These are phyloP conservation scores for Chaetoceros muelleri DNA, from an alignment of 108 stramenopile species.

Conservation along the genomic window DNA sequence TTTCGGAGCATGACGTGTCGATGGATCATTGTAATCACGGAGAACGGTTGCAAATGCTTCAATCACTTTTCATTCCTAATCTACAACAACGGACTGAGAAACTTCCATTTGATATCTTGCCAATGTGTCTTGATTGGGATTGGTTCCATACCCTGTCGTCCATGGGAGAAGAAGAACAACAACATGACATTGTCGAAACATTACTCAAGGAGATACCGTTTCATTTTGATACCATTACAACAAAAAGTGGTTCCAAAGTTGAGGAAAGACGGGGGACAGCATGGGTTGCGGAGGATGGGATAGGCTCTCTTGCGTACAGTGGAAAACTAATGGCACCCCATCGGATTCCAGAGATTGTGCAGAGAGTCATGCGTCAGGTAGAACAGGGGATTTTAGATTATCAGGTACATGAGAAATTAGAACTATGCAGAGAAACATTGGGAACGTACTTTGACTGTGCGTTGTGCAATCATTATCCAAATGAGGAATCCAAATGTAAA, in stretches of 20 bases:
- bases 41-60: too few species aligned
- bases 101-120: slow-evolving; percentile 59
- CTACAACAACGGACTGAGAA: slow-evolving; percentile 26
- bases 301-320: slow-evolving; percentile 61
- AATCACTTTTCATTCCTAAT: slow-evolving; percentile 23
- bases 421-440: slow-evolving; percentile 3
- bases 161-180: slow-evolving; percentile 10
- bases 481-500: slow-evolving; percentile 52
- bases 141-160: slow-evolving; percentile 12
- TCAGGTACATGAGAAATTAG: slow-evolving; percentile 10
- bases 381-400: slow-evolving; percentile 30
- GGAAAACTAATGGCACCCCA: slow-evolving; percentile 59
- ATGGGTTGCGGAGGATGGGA: slow-evolving; percentile 53
- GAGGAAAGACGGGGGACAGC: slow-evolving; percentile 59
- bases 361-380: slow-evolving; percentile 30
- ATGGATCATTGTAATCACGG: background rate
- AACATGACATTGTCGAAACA: slow-evolving; percentile 1
- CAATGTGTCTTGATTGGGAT: slow-evolving; percentile 36
- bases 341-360: slow-evolving; percentile 30
- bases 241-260: slow-evolving; percentile 43
- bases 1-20: background rate
- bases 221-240: slow-evolving; percentile 45
- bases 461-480: slow-evolving; percentile 62
- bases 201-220: slow-evolving; percentile 41
- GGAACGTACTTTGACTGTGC: slow-evolving; percentile 52